A percentile compares a stretch with the other conserved stretches of the same genome.
These are phyloP conservation scores for Vanderwaltozyma polyspora DNA, from an alignment of 805 yeast species.

Conservation along the genomic window DNA sequence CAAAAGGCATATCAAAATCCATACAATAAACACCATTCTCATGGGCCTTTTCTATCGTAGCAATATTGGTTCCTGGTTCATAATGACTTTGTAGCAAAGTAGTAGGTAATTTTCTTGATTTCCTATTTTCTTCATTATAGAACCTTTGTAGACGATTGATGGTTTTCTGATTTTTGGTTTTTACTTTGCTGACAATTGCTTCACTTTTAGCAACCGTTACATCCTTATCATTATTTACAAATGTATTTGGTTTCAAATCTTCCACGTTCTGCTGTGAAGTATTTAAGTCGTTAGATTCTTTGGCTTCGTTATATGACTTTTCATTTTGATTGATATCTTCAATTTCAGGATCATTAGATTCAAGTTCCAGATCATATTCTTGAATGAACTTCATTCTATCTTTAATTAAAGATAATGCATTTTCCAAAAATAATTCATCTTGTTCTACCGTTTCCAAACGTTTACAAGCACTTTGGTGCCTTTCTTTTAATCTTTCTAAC, in stretches of 20 bases:
- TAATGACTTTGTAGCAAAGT: conserved; percentile 53
- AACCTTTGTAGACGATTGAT: conserved; percentile 13
- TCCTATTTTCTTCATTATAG: conserved; percentile 20
- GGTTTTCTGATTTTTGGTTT: conserved; percentile 15
- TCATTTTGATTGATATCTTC: conserved; percentile 1
- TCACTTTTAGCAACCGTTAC: neutral
- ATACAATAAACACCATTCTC: conserved; percentile 41
- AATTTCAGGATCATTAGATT: conserved; percentile 10
- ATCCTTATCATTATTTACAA: conserved; percentile 4
- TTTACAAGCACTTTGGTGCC: conserved; percentile 45
- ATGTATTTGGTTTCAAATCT: neutral
- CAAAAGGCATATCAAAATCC: conserved; percentile 67
- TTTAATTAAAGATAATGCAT: conserved; percentile 33
- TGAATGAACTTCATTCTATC: conserved; percentile 34
- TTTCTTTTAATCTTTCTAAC: conserved; percentile 38
- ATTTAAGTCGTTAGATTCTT: no score
- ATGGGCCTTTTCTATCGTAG: conserved; percentile 38
- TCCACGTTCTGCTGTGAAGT: neutral
- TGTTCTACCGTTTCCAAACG: conserved; percentile 50
- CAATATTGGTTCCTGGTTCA: conserved; percentile 45
- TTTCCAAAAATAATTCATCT: conserved; percentile 46
- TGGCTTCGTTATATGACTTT: conserved; percentile 3
- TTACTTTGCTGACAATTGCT: conserved; percentile 37
- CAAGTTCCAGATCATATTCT: conserved; percentile 29
- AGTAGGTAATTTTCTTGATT: conserved; percentile 42